Conservation (phyloP, 108 stramenopile genomes). For the Seminavis robusta region DNA sequence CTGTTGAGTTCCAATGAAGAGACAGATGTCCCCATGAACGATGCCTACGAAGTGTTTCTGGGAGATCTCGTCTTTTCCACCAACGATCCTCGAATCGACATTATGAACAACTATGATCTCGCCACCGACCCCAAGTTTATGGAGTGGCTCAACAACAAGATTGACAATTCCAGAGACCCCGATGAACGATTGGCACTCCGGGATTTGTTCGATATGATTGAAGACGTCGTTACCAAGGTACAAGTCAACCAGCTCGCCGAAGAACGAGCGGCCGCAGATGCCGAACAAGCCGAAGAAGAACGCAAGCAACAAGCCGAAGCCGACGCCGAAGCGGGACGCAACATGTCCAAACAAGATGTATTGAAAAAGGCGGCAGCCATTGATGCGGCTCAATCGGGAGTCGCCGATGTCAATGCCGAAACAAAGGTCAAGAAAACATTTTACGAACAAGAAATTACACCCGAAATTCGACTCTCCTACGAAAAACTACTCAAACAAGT, state of each 20-base stretch:
- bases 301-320: conserved; percentile 57
- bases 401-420: conserved; percentile 20
- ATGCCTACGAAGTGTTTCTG: conserved; percentile 83
- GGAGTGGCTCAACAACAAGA: conserved; percentile 64
- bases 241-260: conserved; percentile 60
- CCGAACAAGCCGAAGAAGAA: conserved; percentile 54
- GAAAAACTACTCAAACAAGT: conserved; percentile 69
- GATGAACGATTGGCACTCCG: conserved; percentile 74
- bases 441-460: conserved; percentile 73
- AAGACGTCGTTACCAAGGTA: conserved; percentile 61
- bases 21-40: conserved; percentile 45
- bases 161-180: conserved; percentile 57
- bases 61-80: conserved; percentile 85
- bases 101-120: conserved; percentile 76
- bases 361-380: conserved; percentile 69
- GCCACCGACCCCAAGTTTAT: conserved; percentile 59
- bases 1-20: conserved; percentile 37
- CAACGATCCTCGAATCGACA: conserved; percentile 85
- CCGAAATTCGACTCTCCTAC: conserved; percentile 84
- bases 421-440: conserved; percentile 46
- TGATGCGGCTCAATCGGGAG: conserved; percentile 41
- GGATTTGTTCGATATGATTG: conserved; percentile 72
- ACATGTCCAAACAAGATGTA: conserved; percentile 67
- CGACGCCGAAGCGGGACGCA: conserved; percentile 57
- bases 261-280: conserved; percentile 58